These are phyloP conservation scores for Penicillium parvum DNA, from an alignment of 495 filamentous ascomycete genomes.

Conservation along the genomic window DNA sequence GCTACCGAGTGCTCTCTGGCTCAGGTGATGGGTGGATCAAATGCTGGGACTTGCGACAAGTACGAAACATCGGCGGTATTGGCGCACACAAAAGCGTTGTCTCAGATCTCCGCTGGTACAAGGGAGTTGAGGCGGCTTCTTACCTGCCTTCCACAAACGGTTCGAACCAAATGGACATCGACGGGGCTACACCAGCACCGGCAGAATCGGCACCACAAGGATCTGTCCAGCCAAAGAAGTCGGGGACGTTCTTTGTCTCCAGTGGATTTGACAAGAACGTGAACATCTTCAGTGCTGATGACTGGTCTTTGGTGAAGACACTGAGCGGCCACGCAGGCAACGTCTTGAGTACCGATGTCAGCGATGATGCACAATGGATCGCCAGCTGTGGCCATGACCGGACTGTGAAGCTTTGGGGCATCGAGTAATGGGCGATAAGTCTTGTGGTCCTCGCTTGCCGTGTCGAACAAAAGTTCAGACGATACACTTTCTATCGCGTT, in stretches of 20 bases:
- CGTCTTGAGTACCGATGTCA: conserved; percentile 85
- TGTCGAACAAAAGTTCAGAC: not conserved
- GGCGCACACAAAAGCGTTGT: conserved; percentile 91
- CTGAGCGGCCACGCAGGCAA: conserved; percentile 88
- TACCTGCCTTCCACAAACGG: conserved; percentile 51
- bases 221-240: conserved; percentile 50
- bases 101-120: conserved; percentile 90
- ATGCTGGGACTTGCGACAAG: conserved; percentile 93
- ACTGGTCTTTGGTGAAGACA: conserved; percentile 86
- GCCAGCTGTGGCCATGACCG: conserved; percentile 88
- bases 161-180: conserved; percentile 54
- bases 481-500: not conserved
- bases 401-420: conserved; percentile 94
- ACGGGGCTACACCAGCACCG: conserved; percentile 38
- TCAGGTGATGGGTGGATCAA: conserved; percentile 96
- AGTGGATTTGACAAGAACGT: conserved; percentile 94
- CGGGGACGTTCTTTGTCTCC: conserved; percentile 86
- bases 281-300: conserved; percentile 92
- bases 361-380: conserved; percentile 82
- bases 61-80: conserved; percentile 74
- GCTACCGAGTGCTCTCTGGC: conserved; percentile 80
- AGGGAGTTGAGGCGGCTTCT: conserved; percentile 68
- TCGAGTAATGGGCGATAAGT: conserved; percentile 54
- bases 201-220: conserved; percentile 7
- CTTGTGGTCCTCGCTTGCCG: not conserved